A percentile compares a stretch with the other conserved stretches of the same genome.
Conservation (phyloP, 768 basidiomycete species). For the Tricholoma bakamatsutake region DNA sequence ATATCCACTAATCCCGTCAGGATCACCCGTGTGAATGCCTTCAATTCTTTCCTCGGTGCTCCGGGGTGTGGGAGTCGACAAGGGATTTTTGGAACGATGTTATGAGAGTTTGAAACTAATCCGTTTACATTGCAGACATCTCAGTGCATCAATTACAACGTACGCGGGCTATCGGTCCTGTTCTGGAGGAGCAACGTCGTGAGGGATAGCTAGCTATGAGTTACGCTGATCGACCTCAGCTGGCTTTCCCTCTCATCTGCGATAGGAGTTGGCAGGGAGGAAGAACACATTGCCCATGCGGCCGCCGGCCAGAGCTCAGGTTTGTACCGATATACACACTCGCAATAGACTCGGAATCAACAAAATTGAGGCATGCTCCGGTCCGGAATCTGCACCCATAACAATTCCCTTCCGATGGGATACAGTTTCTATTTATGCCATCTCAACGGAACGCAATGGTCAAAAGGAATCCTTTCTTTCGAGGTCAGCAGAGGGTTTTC, state of each 20-base stretch:
- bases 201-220: background rate
- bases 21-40: background rate
- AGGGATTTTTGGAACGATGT: background rate
- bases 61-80: background rate
- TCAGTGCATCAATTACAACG: background rate
- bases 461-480: background rate
- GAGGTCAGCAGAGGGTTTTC: background rate
- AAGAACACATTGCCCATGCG: no score
- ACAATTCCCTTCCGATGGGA: background rate
- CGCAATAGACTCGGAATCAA: background rate
- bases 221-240: background rate
- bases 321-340: background rate
- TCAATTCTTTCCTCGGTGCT: no score
- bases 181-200: background rate
- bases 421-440: background rate
- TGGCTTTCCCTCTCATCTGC: no score
- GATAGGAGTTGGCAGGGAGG: no score
- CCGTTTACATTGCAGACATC: background rate
- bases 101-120: background rate
- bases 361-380: background rate
- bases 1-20: background rate
- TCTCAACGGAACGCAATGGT: background rate
- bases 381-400: background rate
- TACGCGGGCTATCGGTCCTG: background rate
- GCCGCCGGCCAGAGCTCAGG: no score